Base-by-base conservation (phyloP, 306 rosid genomes). In the Trifolium dubium region DNA sequence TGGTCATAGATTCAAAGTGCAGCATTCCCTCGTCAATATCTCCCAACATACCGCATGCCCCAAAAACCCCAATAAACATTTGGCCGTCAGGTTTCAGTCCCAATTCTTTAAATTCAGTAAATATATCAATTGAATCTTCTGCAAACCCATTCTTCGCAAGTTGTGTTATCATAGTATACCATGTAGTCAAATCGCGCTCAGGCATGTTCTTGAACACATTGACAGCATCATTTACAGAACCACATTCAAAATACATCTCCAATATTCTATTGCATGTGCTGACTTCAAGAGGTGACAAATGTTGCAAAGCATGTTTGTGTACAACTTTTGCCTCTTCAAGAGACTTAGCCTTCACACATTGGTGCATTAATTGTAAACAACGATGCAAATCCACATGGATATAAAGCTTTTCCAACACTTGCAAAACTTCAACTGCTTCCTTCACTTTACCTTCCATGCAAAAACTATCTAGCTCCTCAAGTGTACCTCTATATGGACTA, bases 191-290 rank as follows among this genome's bases (percentile, higher is more conserved):
- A 66, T 66, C 51, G 11, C 19, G 4, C 37, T 66, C 55, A 19
- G 71, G 11, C 71, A 89, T 92, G 31, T 81, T 44, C 71, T 89
- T 72, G 73, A 89, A 92, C 67, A 88, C 87, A 32, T 56, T 7
- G 32, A 59, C 19, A 11, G 97, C 91, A 28, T 89, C 88, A 69
- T 89, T 88, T 69, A 85, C 84, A 44, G 97, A 91, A 71, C 96
- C 95, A 81, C 97, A 91, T 79, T 86, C 79, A 18, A 85, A 84
- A 79, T 91, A 91, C 90, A 84, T 91, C 83, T 87, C 92, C 75
- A 89, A 50, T 64, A 91, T 89, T 83, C 41, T 81, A 82, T 89
- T 91, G 62, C 74, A 85, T 15, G 83, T 80, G 77, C 89, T 83
- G 59, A 89, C 83, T 9, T 81, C 34, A 11, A 85, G 84, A 78